Evolutionary conservation across 495 filamentous ascomycete genomes (phyloP).

Genomic region (Cladorrhinum samala): DNA sequence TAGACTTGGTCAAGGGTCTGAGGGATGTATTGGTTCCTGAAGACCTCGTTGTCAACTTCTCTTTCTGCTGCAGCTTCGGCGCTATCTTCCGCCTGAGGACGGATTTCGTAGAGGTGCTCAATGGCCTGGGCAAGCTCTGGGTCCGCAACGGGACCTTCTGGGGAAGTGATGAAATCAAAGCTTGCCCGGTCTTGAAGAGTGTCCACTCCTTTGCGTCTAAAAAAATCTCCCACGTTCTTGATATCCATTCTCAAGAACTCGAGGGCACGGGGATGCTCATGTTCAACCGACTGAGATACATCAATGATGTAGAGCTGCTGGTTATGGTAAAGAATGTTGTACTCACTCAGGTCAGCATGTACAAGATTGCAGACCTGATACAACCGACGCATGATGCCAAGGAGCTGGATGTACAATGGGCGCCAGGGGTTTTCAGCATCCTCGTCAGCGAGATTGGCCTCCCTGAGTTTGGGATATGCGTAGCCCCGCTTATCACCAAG

Average conservation of each 20-base stretch:
- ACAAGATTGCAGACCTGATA: slow-evolving; percentile 87
- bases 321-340: slow-evolving; percentile 89
- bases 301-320: slow-evolving; percentile 86
- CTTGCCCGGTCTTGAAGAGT: slow-evolving; percentile 63
- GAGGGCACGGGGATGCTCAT: slow-evolving; percentile 83
- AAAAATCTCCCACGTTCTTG: slow-evolving; percentile 92
- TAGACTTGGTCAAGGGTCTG: slow-evolving; percentile 92
- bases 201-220: slow-evolving; percentile 75
- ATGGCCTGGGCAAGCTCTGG: slow-evolving; percentile 38
- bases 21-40: slow-evolving; percentile 90
- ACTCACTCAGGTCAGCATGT: slow-evolving; percentile 94
- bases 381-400: slow-evolving; percentile 84
- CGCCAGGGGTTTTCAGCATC: slow-evolving; percentile 72
- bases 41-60: slow-evolving; percentile 83
- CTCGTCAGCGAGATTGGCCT: slow-evolving; percentile 39
- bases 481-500: slow-evolving; percentile 81
- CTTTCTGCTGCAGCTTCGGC: slow-evolving; percentile 41
- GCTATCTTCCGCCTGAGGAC: slow-evolving; percentile 27
- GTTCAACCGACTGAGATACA: slow-evolving; percentile 93
- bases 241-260: slow-evolving; percentile 97
- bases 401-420: slow-evolving; percentile 69
- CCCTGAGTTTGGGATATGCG: slow-evolving; percentile 70
- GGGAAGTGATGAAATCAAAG: slow-evolving; percentile 71
- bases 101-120: slow-evolving; percentile 41
- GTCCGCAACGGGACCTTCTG: slow-evolving; percentile 45